Conservation (phyloP, 352 stramenopile genomes). For the Phytophthora aleatoria region DNA sequence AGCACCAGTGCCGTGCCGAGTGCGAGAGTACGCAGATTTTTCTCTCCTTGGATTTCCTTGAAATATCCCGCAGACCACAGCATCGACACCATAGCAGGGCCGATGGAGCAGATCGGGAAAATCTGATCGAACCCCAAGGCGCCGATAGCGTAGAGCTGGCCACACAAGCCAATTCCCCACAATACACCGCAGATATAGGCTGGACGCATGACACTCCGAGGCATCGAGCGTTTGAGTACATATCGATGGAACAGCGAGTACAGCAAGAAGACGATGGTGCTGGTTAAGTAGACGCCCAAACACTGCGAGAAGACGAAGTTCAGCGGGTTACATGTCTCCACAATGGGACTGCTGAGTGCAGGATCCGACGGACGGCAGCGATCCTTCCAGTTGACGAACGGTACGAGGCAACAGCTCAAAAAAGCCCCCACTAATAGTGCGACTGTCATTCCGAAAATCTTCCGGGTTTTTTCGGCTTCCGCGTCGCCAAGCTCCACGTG, state of each 20-base stretch:
- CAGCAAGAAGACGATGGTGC: slow-evolving; percentile 73
- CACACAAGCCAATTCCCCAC: slow-evolving; percentile 71
- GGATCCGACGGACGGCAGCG: slow-evolving; percentile 45
- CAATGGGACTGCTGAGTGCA: slow-evolving; percentile 29
- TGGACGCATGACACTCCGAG: slow-evolving; percentile 78
- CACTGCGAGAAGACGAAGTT: slow-evolving; percentile 88
- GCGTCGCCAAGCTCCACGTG: slow-evolving; percentile 60
- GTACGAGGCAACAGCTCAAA: slow-evolving; percentile 77
- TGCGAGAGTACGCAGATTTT: slow-evolving; percentile 65
- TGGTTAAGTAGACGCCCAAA: slow-evolving; percentile 80
- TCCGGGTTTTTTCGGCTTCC: slow-evolving; percentile 56
- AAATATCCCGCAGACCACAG: slow-evolving; percentile 86
- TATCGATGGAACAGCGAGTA: slow-evolving; percentile 84
- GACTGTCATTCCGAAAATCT: slow-evolving; percentile 63
- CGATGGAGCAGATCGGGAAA: slow-evolving; percentile 83
- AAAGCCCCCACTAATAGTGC: slow-evolving; percentile 73
- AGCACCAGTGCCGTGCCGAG: slow-evolving; percentile 70
- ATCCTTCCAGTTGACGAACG: slow-evolving; percentile 80
- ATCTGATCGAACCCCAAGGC: slow-evolving; percentile 80
- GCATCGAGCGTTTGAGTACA: slow-evolving; percentile 76
- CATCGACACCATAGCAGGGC: slow-evolving; percentile 84
- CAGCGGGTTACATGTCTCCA: slow-evolving; percentile 77
- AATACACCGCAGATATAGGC: slow-evolving; percentile 81
- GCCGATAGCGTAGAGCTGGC: slow-evolving; percentile 77
- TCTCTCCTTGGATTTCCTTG: slow-evolving; percentile 74